Evolutionary conservation across 2,329 filamentous ascomycete genomes (phyloP).

Genomic region (Sclerotiophoma versabilis): DNA sequence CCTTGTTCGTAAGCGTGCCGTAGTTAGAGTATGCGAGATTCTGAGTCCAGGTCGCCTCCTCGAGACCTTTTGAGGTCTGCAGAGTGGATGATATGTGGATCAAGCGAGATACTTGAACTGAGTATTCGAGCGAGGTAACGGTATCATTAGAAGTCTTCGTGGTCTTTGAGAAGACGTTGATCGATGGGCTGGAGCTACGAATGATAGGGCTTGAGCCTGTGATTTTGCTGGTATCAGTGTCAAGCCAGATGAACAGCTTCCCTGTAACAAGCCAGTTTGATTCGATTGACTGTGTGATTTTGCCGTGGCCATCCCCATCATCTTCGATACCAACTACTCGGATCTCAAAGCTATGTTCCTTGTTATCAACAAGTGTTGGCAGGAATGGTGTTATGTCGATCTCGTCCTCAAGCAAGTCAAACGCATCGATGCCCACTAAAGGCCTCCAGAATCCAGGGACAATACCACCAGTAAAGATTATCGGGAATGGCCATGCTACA

Average conservation of each 20-base stretch:
- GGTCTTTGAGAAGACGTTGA: slow-evolving; percentile 60
- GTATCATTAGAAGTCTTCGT: slow-evolving; percentile 58
- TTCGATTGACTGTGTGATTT: slow-evolving; percentile 64
- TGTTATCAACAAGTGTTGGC: slow-evolving; percentile 70
- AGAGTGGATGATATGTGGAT: slow-evolving; percentile 63
- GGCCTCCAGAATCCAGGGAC: slow-evolving; percentile 79
- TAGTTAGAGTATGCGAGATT: slow-evolving; percentile 62
- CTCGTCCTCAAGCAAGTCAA: slow-evolving; percentile 79
- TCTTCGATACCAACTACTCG: slow-evolving; percentile 71
- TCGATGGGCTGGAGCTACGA: slow-evolving; percentile 52
- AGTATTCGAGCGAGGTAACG: slow-evolving; percentile 68
- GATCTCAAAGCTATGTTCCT: slow-evolving; percentile 71
- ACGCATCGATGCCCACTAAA: slow-evolving; percentile 78
- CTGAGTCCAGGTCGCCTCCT: slow-evolving; percentile 64
- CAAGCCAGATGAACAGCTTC: slow-evolving; percentile 81
- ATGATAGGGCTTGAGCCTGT: slow-evolving; percentile 55
- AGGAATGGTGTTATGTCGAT: slow-evolving; percentile 84
- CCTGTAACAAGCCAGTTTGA: slow-evolving; percentile 78
- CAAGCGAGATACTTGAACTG: slow-evolving; percentile 62
- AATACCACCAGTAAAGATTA: slow-evolving; percentile 83
- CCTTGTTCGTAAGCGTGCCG: slow-evolving; percentile 63
- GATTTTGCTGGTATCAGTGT: slow-evolving; percentile 59
- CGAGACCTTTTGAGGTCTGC: slow-evolving; percentile 55
- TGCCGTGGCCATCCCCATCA: slow-evolving; percentile 56
- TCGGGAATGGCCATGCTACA: slow-evolving; percentile 80